Conservation (phyloP, 306 rosid species). For the Begonia peltatifolia region DNA sequence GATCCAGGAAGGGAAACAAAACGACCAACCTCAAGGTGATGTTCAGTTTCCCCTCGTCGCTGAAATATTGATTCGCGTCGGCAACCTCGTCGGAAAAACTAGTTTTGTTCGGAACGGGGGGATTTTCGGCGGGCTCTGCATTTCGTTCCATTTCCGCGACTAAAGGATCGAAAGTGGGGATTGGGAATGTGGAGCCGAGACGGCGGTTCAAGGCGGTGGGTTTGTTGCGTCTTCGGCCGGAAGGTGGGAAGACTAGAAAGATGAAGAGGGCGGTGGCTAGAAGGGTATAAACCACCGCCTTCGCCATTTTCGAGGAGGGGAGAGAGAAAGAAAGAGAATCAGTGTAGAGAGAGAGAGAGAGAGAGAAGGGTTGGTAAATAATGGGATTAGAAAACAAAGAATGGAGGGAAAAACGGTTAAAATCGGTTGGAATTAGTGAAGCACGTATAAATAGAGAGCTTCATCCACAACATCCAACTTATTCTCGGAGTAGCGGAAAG, state of each 20-base stretch:
- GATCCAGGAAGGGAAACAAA: conserved; percentile 59
- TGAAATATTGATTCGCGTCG: conserved; percentile 19
- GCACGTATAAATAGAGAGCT: no score
- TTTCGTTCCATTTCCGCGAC: conserved; percentile 14
- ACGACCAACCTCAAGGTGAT: conserved; percentile 41
- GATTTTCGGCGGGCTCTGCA: neutral
- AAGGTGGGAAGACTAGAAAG: conserved; percentile 18
- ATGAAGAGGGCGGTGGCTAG: conserved; percentile 42
- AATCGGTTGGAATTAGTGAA: no score
- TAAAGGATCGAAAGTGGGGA: conserved; percentile 37
- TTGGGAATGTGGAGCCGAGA: conserved; percentile 27
- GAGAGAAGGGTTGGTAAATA: no score
- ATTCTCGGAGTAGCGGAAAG: no score
- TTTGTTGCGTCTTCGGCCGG: neutral
- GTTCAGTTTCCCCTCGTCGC: conserved; percentile 31
- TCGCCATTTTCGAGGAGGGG: conserved; percentile 27
- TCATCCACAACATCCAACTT: no score
- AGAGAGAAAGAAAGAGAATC: no score
- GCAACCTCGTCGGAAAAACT: conserved; percentile 7
- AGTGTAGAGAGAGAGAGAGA: no score
- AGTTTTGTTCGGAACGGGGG: neutral
- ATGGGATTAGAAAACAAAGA: no score
- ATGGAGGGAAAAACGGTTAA: no score
- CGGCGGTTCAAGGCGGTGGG: conserved; percentile 24
- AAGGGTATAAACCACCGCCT: conserved; percentile 48